phyloP scores from a whole-genome alignment of 2,329 filamentous ascomycete species.

The Aspergillus unguis region DNA sequence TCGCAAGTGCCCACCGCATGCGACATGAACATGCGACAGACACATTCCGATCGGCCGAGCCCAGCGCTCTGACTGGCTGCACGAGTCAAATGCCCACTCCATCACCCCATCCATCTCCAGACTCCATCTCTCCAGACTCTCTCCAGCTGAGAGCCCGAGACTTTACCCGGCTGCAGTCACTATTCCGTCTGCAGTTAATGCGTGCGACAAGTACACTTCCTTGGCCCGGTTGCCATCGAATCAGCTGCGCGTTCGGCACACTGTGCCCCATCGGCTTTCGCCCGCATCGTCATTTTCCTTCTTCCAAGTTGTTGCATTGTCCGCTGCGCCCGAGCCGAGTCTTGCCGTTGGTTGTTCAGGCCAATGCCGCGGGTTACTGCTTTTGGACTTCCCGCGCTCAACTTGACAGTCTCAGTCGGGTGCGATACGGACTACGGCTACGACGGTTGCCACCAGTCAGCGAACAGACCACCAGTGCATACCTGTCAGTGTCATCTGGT shows the following conservation, averaged over 20 bases:
- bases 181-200: not conserved
- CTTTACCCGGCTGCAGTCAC: not conserved
- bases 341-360: not conserved
- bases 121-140: not conserved
- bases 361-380: conserved; percentile 2
- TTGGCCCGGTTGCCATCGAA: not conserved
- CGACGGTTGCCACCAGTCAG: no score
- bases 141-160: not conserved
- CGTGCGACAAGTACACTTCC: no score
- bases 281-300: not conserved
- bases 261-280: conserved; percentile 1
- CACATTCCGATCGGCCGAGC: not conserved
- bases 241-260: not conserved
- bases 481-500: no score
- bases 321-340: conserved; percentile 5
- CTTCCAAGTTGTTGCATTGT: not conserved
- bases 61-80: not conserved
- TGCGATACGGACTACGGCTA: no score
- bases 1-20: not conserved
- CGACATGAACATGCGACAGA: not conserved
- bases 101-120: not conserved
- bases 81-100: not conserved
- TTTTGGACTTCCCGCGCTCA: conserved; percentile 5
- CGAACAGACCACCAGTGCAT: no score
- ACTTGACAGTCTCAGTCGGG: no score